phyloP scores from a whole-genome alignment of 441 rosid genomes.

The Rhodomyrtus psidioides region DNA sequence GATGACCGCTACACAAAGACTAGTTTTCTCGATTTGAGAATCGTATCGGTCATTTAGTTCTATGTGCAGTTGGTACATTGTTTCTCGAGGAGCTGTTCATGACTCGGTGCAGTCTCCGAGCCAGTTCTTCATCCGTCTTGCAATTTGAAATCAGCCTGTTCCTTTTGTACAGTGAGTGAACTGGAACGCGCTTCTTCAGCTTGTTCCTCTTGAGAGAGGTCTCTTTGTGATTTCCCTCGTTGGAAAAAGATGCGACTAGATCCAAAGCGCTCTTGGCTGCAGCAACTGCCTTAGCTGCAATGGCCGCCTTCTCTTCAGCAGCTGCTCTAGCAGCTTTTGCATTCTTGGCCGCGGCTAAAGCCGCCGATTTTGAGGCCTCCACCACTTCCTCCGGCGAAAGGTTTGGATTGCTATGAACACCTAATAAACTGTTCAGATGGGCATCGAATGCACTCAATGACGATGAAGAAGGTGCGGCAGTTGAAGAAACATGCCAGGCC shows the following conservation, averaged over 20 bases:
- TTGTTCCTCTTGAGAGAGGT: constrained; percentile 44
- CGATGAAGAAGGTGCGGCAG: constrained; percentile 23
- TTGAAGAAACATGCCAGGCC: constrained; percentile 21
- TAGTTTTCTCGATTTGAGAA: background rate
- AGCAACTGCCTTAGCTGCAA: constrained; percentile 65
- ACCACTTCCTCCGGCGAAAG: constrained; percentile 57
- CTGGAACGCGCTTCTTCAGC: constrained; percentile 88
- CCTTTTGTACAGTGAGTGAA: constrained; percentile 68
- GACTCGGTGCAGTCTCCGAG: constrained; percentile 54
- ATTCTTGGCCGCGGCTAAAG: constrained; percentile 37
- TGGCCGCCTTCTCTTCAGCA: constrained; percentile 69
- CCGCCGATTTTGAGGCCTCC: constrained; percentile 51
- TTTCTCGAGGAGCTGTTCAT: constrained; percentile 71
- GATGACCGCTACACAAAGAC: background rate
- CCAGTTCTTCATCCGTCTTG: constrained; percentile 56
- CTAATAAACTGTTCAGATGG: constrained; percentile 43
- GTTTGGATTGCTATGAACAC: constrained; percentile 24
- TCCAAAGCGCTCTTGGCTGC: constrained; percentile 78
- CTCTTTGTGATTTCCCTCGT: constrained; percentile 33
- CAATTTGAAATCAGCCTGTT: constrained; percentile 31
- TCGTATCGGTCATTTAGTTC: background rate
- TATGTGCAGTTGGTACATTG: background rate
- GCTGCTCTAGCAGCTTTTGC: constrained; percentile 73
- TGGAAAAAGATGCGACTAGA: constrained; percentile 55
- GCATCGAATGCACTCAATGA: constrained; percentile 25